Evolutionary conservation across 176 grass and related monocot genomes (phyloP).

Genomic region (Puya raimondii): DNA sequence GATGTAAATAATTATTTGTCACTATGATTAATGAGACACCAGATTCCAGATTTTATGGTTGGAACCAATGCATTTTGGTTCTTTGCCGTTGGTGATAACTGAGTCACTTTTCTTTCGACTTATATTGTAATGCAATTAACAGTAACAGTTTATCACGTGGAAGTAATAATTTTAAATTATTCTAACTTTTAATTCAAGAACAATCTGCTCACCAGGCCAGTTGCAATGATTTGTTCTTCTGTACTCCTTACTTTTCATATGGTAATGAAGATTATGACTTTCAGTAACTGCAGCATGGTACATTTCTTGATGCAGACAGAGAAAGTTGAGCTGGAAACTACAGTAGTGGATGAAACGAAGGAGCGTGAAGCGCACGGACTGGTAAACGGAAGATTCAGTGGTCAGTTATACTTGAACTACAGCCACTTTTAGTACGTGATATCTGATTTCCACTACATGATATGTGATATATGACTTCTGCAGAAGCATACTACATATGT

Average conservation of each 20-base stretch:
- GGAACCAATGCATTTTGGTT: too few species aligned
- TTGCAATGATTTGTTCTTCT: background rate
- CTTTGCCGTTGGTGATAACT: too few species aligned
- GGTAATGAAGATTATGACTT: background rate
- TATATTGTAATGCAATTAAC: too few species aligned
- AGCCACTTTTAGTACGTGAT: background rate
- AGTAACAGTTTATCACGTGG: too few species aligned
- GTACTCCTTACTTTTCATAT: background rate
- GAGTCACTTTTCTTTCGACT: too few species aligned
- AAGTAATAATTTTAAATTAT: too few species aligned
- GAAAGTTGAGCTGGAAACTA: conserved; percentile 95
- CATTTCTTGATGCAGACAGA: conserved; percentile 66
- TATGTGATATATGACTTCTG: background rate
- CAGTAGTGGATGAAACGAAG: conserved; percentile 87
- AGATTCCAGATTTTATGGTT: too few species aligned
- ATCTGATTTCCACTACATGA: background rate
- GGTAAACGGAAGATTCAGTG: conserved; percentile 68
- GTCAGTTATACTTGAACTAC: conserved; percentile 38
- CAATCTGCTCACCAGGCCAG: background rate
- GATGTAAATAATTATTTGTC: too few species aligned
- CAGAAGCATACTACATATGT: background rate
- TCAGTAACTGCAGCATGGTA: conserved; percentile 4
- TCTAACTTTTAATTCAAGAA: too few species aligned
- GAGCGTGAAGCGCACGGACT: conserved; percentile 59
- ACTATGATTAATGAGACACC: too few species aligned